Evolutionary conservation across 306 rosid species (phyloP).

Genomic region (Begonia fuchsioides): DNA sequence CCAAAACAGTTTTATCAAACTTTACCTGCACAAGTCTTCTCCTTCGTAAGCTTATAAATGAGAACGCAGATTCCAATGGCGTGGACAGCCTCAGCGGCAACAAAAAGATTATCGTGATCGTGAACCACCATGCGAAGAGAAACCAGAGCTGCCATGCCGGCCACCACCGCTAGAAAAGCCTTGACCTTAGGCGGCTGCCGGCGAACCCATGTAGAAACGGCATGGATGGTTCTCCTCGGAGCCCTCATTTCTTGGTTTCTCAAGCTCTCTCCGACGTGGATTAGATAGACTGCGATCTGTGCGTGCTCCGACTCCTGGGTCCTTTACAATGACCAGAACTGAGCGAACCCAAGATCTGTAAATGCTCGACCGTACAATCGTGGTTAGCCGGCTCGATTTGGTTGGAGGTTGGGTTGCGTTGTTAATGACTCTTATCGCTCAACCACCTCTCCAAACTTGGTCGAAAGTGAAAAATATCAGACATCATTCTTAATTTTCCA

Average conservation of each 20-base stretch:
- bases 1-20: neutral
- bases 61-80: slow-evolving; percentile 53
- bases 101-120: slow-evolving; percentile 53
- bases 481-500: too few relatives aligned
- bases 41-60: slow-evolving; percentile 52
- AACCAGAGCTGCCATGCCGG: slow-evolving; percentile 23
- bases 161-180: slow-evolving; percentile 32
- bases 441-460: too few relatives aligned
- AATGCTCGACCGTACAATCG: neutral
- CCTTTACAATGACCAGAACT: neutral
- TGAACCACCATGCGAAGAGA: slow-evolving; percentile 41
- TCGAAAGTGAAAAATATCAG: too few relatives aligned
- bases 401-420: neutral
- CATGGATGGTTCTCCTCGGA: slow-evolving; percentile 30
- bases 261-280: neutral
- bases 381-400: neutral
- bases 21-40: slow-evolving; percentile 55
- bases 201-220: slow-evolving; percentile 39
- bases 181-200: slow-evolving; percentile 55
- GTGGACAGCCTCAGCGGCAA: slow-evolving; percentile 54
- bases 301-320: neutral
- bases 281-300: neutral
- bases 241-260: slow-evolving; percentile 24
- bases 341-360: neutral
- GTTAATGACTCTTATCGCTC: too few relatives aligned